phyloP scores from a whole-genome alignment of 108 stramenopile genomes.

The Tribonema minus region DNA sequence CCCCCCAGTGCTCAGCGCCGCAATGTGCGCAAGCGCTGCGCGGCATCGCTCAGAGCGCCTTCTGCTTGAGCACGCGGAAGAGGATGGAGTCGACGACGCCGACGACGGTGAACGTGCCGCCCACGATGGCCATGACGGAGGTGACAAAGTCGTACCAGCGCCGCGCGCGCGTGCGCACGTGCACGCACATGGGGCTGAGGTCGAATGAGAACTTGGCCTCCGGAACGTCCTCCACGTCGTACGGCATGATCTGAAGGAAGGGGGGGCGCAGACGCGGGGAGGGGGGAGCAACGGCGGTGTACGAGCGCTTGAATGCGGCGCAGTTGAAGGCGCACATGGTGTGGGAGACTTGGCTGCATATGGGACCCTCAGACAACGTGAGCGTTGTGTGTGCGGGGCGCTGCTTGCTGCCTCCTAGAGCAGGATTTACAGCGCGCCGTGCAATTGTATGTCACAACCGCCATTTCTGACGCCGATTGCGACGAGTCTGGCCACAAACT shows the following conservation, averaged over 20 bases:
- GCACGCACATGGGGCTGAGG: slow-evolving; percentile 52
- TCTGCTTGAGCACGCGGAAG: slow-evolving; percentile 78
- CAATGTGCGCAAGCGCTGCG: too few species aligned
- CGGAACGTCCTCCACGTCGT: slow-evolving; percentile 32
- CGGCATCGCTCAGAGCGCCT: too few species aligned
- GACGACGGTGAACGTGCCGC: slow-evolving; percentile 94
- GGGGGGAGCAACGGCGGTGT: background rate
- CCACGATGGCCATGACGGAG: slow-evolving; percentile 88
- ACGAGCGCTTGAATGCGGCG: background rate
- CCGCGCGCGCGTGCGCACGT: slow-evolving; percentile 22
- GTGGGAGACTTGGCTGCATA: too few species aligned
- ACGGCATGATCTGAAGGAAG: slow-evolving; percentile 27
- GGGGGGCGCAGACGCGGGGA: too few species aligned
- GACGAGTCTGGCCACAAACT: too few species aligned
- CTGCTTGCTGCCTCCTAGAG: too few species aligned
- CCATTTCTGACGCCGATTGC: too few species aligned
- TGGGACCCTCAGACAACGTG: background rate
- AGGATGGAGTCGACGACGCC: slow-evolving; percentile 87
- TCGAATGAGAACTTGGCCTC: slow-evolving; percentile 54
- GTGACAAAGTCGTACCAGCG: slow-evolving; percentile 91
- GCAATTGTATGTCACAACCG: too few species aligned
- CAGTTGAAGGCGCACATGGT: background rate
- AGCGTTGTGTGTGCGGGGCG: too few species aligned
- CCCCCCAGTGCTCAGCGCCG: too few species aligned
- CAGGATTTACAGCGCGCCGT: too few species aligned